Evolutionary conservation across 805 yeast species (phyloP).

Genomic region (Jamesozyma hellenica): DNA sequence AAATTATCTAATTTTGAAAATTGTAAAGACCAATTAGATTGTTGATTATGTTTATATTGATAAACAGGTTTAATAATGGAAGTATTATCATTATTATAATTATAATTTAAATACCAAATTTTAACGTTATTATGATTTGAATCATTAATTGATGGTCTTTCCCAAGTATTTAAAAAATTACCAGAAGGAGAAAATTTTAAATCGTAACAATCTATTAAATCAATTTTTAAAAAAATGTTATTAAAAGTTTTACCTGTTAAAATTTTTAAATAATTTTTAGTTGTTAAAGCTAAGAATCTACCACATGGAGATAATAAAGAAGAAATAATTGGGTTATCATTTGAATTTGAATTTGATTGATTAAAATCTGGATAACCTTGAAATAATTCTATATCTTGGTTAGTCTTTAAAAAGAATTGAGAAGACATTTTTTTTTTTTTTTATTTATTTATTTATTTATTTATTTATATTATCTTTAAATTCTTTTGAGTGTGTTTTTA

Average conservation of each 20-base stretch:
- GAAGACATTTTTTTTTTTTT: slow-evolving; percentile 21
- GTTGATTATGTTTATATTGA: slow-evolving; percentile 68
- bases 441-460: too few relatives aligned
- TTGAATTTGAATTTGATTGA: slow-evolving; percentile 18
- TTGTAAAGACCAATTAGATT: slow-evolving; percentile 64
- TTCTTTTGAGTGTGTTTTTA: too few relatives aligned
- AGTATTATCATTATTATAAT: slow-evolving; percentile 29
- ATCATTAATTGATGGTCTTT: slow-evolving; percentile 67
- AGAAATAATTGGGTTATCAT: slow-evolving; percentile 14
- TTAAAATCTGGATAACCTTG: slow-evolving; percentile 28
- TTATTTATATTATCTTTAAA: too few relatives aligned
- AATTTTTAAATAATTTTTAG: slow-evolving; percentile 20
- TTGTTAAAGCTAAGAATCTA: slow-evolving; percentile 27
- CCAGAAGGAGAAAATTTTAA: slow-evolving; percentile 85
- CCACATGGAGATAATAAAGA: slow-evolving; percentile 30
- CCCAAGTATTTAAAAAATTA: slow-evolving; percentile 76
- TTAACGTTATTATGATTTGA: slow-evolving; percentile 71
- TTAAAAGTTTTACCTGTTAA: slow-evolving; percentile 23
- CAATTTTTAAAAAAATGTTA: slow-evolving; percentile 11
- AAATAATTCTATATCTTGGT: slow-evolving; percentile 27
- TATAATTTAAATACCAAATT: slow-evolving; percentile 50
- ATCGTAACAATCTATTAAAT: slow-evolving; percentile 63
- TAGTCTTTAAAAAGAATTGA: slow-evolving; percentile 28
- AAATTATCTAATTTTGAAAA: slow-evolving; percentile 29
- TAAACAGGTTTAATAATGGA: slow-evolving; percentile 14